phyloP scores from a whole-genome alignment of 1,139 yeast genomes.

The Yamadazyma friedrichii region DNA sequence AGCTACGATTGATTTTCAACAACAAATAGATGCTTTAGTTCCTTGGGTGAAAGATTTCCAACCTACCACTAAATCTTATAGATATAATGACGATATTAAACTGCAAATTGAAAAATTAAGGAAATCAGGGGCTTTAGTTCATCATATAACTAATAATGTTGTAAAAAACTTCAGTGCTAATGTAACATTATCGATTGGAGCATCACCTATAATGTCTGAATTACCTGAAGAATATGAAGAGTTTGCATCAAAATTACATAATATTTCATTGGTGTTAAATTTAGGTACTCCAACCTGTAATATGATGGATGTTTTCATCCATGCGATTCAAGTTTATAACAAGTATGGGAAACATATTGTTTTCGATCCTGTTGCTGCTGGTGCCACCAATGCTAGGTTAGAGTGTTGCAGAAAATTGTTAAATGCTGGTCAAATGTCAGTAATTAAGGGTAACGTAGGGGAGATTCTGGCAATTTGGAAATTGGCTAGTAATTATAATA shows the following conservation, averaged over 20 bases:
- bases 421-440: conserved; percentile 59
- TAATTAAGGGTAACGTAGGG: conserved; percentile 86
- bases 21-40: conserved; percentile 13
- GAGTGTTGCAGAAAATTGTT: conserved; percentile 49
- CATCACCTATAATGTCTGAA: conserved; percentile 93
- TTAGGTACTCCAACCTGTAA: conserved; percentile 67
- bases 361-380: conserved; percentile 91
- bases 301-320: conserved; percentile 42
- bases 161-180: conserved; percentile 89
- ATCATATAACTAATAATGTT: conserved; percentile 88
- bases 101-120: conserved; percentile 10
- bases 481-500: conserved; percentile 24
- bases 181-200: conserved; percentile 82
- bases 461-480: conserved; percentile 58
- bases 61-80: background rate
- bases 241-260: conserved; percentile 52
- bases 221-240: conserved; percentile 65
- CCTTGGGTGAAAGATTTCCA: conserved; percentile 3
- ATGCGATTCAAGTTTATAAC: conserved; percentile 63
- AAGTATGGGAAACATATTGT: conserved; percentile 58
- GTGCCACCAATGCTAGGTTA: conserved; percentile 67
- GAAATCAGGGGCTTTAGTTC: conserved; percentile 57
- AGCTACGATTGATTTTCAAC: conserved; percentile 44
- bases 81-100: background rate
- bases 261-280: conserved; percentile 62